These are phyloP conservation scores for Fusarium cyanostomum DNA, from an alignment of 2,329 filamentous ascomycete genomes.

Conservation along the genomic window DNA sequence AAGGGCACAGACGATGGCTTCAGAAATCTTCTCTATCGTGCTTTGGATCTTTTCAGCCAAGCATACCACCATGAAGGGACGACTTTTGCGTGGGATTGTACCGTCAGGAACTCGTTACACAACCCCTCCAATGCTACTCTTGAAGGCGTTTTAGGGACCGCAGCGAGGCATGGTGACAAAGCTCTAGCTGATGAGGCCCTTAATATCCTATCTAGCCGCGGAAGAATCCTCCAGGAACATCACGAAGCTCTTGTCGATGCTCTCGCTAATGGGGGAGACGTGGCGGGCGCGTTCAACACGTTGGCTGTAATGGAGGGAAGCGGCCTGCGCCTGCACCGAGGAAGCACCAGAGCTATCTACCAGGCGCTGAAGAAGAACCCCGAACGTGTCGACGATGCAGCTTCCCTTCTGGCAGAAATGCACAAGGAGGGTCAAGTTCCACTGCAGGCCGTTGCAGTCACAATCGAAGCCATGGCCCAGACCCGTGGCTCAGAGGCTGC, in stretches of 20 bases:
- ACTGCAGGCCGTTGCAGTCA: constrained; percentile 48
- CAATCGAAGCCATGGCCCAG: constrained; percentile 49
- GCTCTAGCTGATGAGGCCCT: constrained; percentile 77
- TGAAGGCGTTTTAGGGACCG: constrained; percentile 75
- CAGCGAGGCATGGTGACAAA: constrained; percentile 73
- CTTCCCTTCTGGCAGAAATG: constrained; percentile 66
- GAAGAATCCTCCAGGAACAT: constrained; percentile 71
- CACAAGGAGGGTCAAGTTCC: constrained; percentile 49
- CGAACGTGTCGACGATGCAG: constrained; percentile 59
- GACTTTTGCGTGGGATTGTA: constrained; percentile 74
- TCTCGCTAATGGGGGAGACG: constrained; percentile 68
- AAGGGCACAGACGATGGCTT: constrained; percentile 51
- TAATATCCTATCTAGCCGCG: constrained; percentile 50
- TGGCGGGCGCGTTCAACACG: constrained; percentile 73
- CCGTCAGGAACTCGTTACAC: constrained; percentile 59
- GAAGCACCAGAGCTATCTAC: constrained; percentile 72
- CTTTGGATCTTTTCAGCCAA: constrained; percentile 79
- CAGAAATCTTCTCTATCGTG: constrained; percentile 70
- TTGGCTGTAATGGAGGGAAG: constrained; percentile 76
- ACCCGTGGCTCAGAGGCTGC: constrained; percentile 44
- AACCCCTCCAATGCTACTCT: constrained; percentile 68
- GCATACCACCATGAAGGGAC: constrained; percentile 71
- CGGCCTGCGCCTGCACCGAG: constrained; percentile 61
- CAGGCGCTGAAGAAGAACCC: constrained; percentile 60
- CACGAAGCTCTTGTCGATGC: constrained; percentile 83